These are phyloP conservation scores for Hirschfeldia incana DNA, from an alignment of 345 rosid genomes.

Conservation along the genomic window DNA sequence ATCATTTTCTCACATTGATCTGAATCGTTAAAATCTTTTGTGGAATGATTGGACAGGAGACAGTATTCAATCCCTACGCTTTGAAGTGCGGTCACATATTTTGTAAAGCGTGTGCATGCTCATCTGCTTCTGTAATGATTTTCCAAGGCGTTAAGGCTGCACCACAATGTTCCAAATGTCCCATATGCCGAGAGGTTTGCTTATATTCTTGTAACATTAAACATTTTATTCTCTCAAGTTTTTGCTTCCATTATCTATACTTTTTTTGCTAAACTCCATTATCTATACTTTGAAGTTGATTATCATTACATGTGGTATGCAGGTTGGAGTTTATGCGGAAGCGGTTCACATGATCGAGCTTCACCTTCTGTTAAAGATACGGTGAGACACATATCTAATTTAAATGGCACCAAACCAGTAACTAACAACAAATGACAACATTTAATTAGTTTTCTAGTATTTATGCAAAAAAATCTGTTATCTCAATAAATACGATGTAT, in stretches of 20 bases:
- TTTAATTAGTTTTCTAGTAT: neutral
- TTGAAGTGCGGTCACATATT: slow-evolving; percentile 89
- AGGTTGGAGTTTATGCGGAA: slow-evolving; percentile 74
- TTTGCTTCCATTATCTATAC: neutral
- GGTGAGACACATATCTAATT: slow-evolving; percentile 44
- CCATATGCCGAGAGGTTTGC: slow-evolving; percentile 90
- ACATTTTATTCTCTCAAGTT: neutral
- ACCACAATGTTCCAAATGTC: slow-evolving; percentile 63
- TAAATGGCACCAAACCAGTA: neutral
- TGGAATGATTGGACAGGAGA: slow-evolving; percentile 52
- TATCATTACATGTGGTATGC: slow-evolving; percentile 19
- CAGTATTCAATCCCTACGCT: slow-evolving; percentile 82
- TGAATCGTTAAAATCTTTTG: neutral
- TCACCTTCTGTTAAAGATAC: slow-evolving; percentile 61
- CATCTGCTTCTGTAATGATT: slow-evolving; percentile 76
- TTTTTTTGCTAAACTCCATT: neutral
- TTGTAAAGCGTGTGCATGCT: slow-evolving; percentile 88
- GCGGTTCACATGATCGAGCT: slow-evolving; percentile 80
- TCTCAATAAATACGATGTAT: neutral
- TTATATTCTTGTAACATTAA: slow-evolving; percentile 19
- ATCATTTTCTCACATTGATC: neutral
- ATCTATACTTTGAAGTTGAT: neutral
- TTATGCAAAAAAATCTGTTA: neutral
- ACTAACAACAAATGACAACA: neutral
- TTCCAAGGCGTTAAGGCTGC: slow-evolving; percentile 76